Evolutionary conservation across 2,329 filamentous ascomycete species (phyloP).

Genomic region (Pezicula neosporulosa): DNA sequence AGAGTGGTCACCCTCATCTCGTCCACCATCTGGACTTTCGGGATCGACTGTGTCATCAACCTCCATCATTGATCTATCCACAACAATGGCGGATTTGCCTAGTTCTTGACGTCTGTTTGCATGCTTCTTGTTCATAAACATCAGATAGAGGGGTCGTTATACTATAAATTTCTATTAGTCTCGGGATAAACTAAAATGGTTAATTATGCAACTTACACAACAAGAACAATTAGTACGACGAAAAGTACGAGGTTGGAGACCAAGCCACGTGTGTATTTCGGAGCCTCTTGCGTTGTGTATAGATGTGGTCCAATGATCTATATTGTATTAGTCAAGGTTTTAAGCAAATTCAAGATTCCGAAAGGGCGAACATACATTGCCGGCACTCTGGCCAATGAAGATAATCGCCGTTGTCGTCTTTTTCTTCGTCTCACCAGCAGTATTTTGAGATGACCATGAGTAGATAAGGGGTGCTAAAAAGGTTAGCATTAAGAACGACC

Average conservation of each 20-base stretch:
- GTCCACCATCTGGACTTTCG: conserved; percentile 27
- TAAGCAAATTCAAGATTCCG: neutral
- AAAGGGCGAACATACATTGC: conserved; percentile 42
- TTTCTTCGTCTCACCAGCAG: conserved; percentile 67
- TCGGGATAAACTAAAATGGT: neutral
- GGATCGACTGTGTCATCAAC: conserved; percentile 21
- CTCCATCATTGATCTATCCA: conserved; percentile 58
- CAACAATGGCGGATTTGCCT: conserved; percentile 55
- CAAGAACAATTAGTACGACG: conserved; percentile 51
- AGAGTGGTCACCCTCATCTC: conserved; percentile 39
- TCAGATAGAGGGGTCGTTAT: conserved; percentile 42
- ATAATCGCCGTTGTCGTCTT: conserved; percentile 63
- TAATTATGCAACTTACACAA: conserved; percentile 30
- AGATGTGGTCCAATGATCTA: conserved; percentile 60
- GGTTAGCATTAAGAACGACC: neutral
- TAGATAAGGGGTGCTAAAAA: conserved; percentile 55
- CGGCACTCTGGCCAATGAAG: conserved; percentile 62
- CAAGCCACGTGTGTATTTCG: conserved; percentile 54
- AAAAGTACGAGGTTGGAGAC: conserved; percentile 60
- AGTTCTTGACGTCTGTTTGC: conserved; percentile 48
- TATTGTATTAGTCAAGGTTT: neutral
- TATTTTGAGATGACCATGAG: conserved; percentile 59
- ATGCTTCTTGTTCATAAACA: conserved; percentile 51
- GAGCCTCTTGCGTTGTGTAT: conserved; percentile 58
- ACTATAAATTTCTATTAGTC: conserved; percentile 13